Conservation (phyloP, 345 rosid genomes). For the Conringia planisiliqua region DNA sequence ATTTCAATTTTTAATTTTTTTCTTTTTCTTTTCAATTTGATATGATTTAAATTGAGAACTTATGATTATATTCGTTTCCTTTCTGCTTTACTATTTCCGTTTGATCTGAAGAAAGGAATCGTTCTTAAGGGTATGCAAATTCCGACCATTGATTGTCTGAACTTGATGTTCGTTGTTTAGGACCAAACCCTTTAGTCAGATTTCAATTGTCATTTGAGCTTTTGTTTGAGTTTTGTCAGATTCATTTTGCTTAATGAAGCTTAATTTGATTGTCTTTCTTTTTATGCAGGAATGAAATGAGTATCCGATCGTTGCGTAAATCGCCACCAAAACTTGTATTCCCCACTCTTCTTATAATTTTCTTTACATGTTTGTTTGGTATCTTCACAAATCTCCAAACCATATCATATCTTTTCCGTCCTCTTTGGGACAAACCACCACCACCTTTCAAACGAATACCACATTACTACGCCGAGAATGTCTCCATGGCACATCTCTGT, state of each 20-base stretch:
- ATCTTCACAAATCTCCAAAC: constrained; percentile 41
- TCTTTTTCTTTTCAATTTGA: neutral
- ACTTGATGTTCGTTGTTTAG: too few relatives aligned
- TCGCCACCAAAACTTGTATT: constrained; percentile 36
- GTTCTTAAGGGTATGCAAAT: neutral
- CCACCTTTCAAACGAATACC: constrained; percentile 63
- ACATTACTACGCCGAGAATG: constrained; percentile 92
- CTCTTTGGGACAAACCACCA: constrained; percentile 89
- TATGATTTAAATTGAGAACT: neutral
- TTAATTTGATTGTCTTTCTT: neutral
- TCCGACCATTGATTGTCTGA: neutral
- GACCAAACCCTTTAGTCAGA: neutral
- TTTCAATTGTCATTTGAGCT: too few relatives aligned
- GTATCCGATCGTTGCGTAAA: constrained; percentile 40
- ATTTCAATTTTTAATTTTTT: neutral
- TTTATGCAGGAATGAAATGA: constrained; percentile 37
- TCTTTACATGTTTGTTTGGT: constrained; percentile 50
- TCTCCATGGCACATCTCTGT: constrained; percentile 77
- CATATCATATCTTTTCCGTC: constrained; percentile 68
- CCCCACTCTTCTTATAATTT: constrained; percentile 42
- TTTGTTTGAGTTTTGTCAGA: neutral
- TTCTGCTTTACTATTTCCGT: neutral
- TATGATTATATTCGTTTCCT: neutral
- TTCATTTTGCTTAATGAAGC: too few relatives aligned
- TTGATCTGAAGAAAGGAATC: neutral